Percentiles rank a stretch among this genome's conserved stretches.
Evolutionary conservation across 306 rosid genomes (phyloP).

Genomic region (Crotalaria pallida): DNA sequence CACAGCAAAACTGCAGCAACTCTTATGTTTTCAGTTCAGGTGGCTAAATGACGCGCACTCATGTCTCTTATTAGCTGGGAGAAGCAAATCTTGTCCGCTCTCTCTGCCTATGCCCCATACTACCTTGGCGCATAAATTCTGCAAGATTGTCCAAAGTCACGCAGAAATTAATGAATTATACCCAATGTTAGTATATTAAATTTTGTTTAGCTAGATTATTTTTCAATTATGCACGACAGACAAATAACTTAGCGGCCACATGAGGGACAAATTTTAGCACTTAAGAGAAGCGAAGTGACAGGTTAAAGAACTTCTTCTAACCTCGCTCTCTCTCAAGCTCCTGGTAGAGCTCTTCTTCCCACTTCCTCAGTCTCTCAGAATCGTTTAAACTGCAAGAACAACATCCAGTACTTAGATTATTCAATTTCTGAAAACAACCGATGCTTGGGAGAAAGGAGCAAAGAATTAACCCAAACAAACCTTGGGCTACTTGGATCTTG

Average conservation of each 20-base stretch:
- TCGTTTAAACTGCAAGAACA: constrained; percentile 50
- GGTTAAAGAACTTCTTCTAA: constrained; percentile 23
- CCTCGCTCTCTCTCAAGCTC: constrained; percentile 99
- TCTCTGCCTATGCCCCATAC: constrained; percentile 64
- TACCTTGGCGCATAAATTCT: constrained; percentile 98
- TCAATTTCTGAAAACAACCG: neutral
- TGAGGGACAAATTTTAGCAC: neutral
- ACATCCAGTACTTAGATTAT: constrained; percentile 11
- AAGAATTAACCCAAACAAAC: constrained; percentile 37
- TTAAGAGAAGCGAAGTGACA: neutral
- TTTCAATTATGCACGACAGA: neutral
- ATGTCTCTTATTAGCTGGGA: constrained; percentile 51
- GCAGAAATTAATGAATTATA: neutral
- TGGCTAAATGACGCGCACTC: neutral
- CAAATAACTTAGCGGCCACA: neutral
- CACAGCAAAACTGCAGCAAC: constrained; percentile 42
- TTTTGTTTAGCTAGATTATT: neutral
- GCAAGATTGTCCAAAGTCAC: constrained; percentile 25
- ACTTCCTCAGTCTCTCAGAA: constrained; percentile 88
- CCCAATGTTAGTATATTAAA: neutral
- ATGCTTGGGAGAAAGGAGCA: constrained; percentile 15
- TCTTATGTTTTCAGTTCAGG: constrained; percentile 20
- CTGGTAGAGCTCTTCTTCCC: constrained; percentile 99
- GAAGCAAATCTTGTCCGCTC: constrained; percentile 93
- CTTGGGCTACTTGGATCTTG: constrained; percentile 81